phyloP scores from a whole-genome alignment of 1,139 yeast genomes.

The Groenewaldozyma auringiensis region DNA sequence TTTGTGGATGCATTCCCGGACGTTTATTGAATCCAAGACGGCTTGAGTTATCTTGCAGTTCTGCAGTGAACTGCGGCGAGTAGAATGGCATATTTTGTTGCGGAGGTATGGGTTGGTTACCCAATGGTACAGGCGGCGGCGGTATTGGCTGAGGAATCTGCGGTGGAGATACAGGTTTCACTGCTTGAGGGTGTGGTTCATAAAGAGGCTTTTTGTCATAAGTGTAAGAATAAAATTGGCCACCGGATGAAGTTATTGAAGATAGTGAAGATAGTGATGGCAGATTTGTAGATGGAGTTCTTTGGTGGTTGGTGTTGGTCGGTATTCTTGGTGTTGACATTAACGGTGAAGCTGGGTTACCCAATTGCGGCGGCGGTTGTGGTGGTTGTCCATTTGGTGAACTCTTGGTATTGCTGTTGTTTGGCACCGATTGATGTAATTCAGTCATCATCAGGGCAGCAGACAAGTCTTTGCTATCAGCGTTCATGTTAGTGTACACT shows the following conservation, averaged over 20 bases:
- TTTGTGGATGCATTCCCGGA: background rate
- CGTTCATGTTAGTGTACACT: background rate
- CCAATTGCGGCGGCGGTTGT: background rate
- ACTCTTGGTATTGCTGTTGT: background rate
- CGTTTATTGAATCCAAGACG: background rate
- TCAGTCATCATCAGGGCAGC: constrained; percentile 27
- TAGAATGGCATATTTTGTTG: too few relatives aligned
- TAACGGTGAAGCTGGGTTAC: background rate
- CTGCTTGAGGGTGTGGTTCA: constrained; percentile 2
- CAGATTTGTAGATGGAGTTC: background rate
- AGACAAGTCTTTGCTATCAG: constrained; percentile 17
- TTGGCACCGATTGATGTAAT: constrained; percentile 22
- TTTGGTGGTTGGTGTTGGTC: background rate
- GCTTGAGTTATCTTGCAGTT: background rate
- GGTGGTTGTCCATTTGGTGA: background rate
- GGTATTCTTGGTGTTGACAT: background rate
- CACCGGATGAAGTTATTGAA: background rate
- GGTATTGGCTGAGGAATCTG: too few relatives aligned
- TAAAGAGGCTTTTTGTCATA: background rate
- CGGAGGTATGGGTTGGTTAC: too few relatives aligned
- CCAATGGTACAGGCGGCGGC: too few relatives aligned
- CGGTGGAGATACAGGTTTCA: constrained; percentile 4
- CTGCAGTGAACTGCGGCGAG: background rate
- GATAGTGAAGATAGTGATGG: constrained; percentile 3
- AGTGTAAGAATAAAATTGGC: background rate